These are phyloP conservation scores for Trypanosoma scelopori DNA, from an alignment of 208 protist genomes.

Conservation along the genomic window DNA sequence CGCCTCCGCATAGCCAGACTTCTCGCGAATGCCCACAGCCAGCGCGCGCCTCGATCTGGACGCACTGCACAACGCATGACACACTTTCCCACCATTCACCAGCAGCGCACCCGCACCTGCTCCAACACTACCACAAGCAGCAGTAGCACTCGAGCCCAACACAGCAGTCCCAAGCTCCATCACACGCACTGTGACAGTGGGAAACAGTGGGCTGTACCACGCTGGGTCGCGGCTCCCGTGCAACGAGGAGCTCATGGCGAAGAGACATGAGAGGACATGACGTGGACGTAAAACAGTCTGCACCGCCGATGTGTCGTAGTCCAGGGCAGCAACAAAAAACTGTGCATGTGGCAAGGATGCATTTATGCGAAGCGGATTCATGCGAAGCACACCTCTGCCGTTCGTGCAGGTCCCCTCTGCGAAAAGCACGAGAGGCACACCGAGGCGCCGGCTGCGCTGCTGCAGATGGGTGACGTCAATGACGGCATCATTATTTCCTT, in stretches of 20 bases:
- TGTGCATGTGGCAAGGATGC: background rate
- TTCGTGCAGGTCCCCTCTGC: constrained; percentile 73
- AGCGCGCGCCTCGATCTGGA: constrained; percentile 38
- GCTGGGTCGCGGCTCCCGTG: constrained; percentile 56
- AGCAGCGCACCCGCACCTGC: background rate
- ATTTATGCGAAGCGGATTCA: constrained; percentile 23
- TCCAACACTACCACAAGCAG: too few relatives aligned
- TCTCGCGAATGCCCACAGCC: constrained; percentile 50
- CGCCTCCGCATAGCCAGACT: constrained; percentile 54
- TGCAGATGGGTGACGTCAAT: constrained; percentile 21
- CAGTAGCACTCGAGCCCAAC: too few relatives aligned
- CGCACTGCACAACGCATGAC: constrained; percentile 33
- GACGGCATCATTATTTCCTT: constrained; percentile 5
- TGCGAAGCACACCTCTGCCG: constrained; percentile 60
- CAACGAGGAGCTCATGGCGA: constrained; percentile 41
- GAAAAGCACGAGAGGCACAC: constrained; percentile 64
- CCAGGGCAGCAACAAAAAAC: constrained; percentile 35
- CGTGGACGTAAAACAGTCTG: constrained; percentile 52
- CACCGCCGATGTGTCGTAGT: constrained; percentile 62
- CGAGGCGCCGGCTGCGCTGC: constrained; percentile 32
- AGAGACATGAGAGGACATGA: constrained; percentile 32
- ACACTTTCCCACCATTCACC: constrained; percentile 25
- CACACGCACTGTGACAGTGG: constrained; percentile 38
- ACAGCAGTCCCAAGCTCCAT: background rate
- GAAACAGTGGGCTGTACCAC: constrained; percentile 61